phyloP scores from a whole-genome alignment of 441 rosid species.

The Syzygium syzygioides region DNA sequence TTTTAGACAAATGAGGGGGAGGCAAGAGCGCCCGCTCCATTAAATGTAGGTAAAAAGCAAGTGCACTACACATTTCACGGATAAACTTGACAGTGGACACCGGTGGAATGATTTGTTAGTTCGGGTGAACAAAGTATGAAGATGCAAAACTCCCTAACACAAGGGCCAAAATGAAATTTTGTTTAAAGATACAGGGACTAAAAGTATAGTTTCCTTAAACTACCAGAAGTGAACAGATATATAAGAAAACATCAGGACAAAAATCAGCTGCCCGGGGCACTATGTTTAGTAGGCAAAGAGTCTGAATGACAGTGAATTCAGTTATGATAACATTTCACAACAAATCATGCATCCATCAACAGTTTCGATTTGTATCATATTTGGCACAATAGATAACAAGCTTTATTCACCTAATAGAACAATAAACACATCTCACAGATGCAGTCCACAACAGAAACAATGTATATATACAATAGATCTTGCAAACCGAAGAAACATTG shows the following conservation, averaged over 20 bases:
- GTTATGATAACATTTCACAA: neutral
- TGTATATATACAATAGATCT: neutral
- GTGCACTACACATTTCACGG: neutral
- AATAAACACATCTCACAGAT: neutral
- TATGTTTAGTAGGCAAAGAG: neutral
- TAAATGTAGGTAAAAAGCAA: neutral
- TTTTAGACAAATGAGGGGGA: neutral
- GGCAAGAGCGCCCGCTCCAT: neutral
- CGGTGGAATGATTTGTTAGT: neutral
- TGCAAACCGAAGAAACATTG: neutral
- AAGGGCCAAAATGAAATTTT: neutral
- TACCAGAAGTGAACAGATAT: neutral
- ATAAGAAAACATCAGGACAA: neutral
- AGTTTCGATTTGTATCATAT: neutral
- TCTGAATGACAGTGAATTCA: neutral
- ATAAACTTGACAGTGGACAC: neutral
- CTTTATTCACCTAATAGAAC: neutral
- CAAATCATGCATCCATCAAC: neutral
- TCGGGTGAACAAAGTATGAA: neutral
- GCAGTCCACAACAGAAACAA: neutral
- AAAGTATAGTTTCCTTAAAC: neutral
- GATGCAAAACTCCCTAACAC: neutral
- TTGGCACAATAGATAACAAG: neutral
- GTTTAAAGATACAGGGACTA: neutral
- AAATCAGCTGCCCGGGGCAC: neutral